Base-by-base conservation (phyloP, 1,284 basidiomycete genomes). In the Ustilago esculenta region DNA sequence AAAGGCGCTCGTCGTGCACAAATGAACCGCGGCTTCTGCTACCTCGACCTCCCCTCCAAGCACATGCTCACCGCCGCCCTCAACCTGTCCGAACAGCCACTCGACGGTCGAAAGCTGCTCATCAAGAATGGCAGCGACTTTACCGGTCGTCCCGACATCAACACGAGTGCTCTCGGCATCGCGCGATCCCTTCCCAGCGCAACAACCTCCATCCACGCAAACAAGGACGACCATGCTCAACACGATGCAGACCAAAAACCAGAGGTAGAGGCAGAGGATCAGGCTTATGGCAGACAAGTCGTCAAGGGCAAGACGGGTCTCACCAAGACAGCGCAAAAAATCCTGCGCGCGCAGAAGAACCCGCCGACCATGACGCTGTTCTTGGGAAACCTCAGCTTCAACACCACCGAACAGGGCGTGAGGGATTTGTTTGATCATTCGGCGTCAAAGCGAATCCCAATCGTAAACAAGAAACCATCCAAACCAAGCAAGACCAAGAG, bases 311-410 rank as follows among this genome's bases (percentile, higher is more conserved):
- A 82, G 23, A 78, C 83, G 5, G 76, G 76, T 9, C 85, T 88
- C 61, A 87, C 90, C 10, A 92, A 92, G 82, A 90, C 87, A 3
- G 90, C 90, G 1, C 90, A 90, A 79, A 92, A 90, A 80, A 91
- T 94, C 49, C 85, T 95, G 10, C 84, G 85, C n/a, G 80, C 83
- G 15, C 93, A 95, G 79, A 92, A 90, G 81, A 91, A 94, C 78
- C 87, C 90, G 1, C 87, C 92, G 9, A 90, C 87, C 0, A 89
- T 89, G 8, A 93, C 91, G 10, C 85, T 96, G 12, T 95, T 95
- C 85, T 81, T 95, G 20, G 92, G 92, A 18, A 96, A 96, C 78
- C 86, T 96, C 24, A 88, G 89, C 17, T 98, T 92, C 86, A 91
- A 91, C 83, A 97, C 94, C 17, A 82, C 73, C 9, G 76, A 92